Evolutionary conservation across 371 early-diverging fungal species (phyloP), one percentile per base, ranked within the genome.

Genomic region (Mucor sp.): DNA sequence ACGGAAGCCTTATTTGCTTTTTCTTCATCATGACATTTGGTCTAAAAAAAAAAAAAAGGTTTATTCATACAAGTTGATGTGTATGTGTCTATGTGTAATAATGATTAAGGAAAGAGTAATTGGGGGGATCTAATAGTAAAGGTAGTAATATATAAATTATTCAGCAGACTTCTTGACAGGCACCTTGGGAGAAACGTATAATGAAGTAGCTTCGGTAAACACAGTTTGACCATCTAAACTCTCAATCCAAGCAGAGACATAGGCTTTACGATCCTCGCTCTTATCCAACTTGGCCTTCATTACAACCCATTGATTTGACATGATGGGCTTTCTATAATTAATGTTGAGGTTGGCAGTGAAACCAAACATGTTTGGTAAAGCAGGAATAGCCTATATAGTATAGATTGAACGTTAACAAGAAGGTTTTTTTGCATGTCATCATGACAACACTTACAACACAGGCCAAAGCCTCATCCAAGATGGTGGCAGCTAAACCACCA

Each of bases 291-390:
- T 86, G 35, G 89, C 81, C 17, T 80, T 81, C 67, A 91, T 69
- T 27, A 89, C 85, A 4, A 92, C 85, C 75, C 90, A 85, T 67
- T 90, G 89, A 57, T 89, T 80, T 0, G 91, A 90, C 44, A 81
- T 77, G 64, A 88, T 91, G 6, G 93, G 93, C 23, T 73, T 72
- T 55, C 89, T 88, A 66, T 93, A 94, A 69, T 90, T 86, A 58
- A 94, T 68, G 59, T 88, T 89, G 55, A 94, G 77, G 69, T 90
- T 89, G 7, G 93, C 94, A 0, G 94, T 94, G 66, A 93, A 86
- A 9, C 89, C 93, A 28, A 89, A 76, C 33, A 86, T 87, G 70
- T 85, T 87, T 17, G 91, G 92, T 30, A 91, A 73, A 44, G 76
- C 71, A 14, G 86, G 86, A 12, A 86, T 35, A 0, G 85, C 80